A percentile compares a stretch with the other conserved stretches of the same genome.
Conservation (phyloP, 2,329 filamentous ascomycete species). For the Aspergillus sp. region DNA sequence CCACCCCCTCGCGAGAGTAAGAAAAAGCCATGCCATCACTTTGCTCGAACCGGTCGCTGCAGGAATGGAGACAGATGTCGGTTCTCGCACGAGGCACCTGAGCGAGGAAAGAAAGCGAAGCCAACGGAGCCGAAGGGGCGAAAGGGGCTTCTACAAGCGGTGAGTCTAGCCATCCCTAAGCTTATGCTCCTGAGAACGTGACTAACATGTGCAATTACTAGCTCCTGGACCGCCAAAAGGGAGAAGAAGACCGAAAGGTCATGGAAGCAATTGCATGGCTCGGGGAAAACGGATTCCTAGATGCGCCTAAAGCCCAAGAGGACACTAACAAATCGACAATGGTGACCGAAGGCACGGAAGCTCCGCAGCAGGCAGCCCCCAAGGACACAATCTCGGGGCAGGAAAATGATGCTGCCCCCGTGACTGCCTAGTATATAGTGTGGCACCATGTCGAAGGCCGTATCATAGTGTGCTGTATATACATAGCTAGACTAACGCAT, state of each 20-base stretch:
- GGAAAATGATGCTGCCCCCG: neutral
- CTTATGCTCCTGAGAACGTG: neutral
- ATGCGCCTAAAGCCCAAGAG: slow-evolving; percentile 17
- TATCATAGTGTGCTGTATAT: neutral
- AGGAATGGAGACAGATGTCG: slow-evolving; percentile 44
- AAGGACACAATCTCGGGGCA: neutral
- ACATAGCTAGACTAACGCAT: neutral
- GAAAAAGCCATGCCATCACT: slow-evolving; percentile 42
- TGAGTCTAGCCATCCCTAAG: slow-evolving; percentile 26
- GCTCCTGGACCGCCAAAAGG: slow-evolving; percentile 46
- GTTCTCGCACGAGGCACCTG: slow-evolving; percentile 43
- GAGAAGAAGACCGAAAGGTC: slow-evolving; percentile 44
- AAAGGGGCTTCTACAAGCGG: slow-evolving; percentile 48
- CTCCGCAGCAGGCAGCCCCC: neutral
- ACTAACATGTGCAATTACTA: slow-evolving; percentile 19
- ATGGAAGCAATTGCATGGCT: slow-evolving; percentile 47
- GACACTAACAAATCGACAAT: neutral
- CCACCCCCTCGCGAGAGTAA: slow-evolving; percentile 40
- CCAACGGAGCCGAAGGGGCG: slow-evolving; percentile 32
- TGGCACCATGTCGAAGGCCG: neutral
- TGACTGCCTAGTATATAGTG: neutral
- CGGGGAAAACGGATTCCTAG: slow-evolving; percentile 44
- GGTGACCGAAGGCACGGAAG: neutral
- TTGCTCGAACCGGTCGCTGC: slow-evolving; percentile 45
- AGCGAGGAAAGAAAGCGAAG: slow-evolving; percentile 32